Base-by-base conservation (phyloP, 2,329 filamentous ascomycete genomes). In the Phaeoacremonium minimum region DNA sequence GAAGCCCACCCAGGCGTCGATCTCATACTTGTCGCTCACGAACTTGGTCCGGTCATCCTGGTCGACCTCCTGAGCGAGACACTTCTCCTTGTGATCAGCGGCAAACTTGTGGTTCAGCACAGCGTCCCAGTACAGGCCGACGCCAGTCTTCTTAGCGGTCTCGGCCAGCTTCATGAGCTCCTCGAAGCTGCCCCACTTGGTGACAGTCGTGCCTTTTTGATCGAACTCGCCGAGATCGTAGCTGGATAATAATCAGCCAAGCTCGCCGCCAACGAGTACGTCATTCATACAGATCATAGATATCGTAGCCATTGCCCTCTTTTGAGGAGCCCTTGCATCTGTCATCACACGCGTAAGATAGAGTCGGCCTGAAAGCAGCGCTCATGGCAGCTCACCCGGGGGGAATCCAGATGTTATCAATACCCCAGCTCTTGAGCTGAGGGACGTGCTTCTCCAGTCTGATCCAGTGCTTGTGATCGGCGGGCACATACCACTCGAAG, bases 81-180 rank as follows among this genome's bases (percentile, higher is more conserved):
- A 82, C 36, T 71, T 71, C 52, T 87, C 83, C 17, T 71, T 78
- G 35, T 66, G 70, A 52, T 87, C 83, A 13, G 81, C 83, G 4
- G 75, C 82, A n/a, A 83, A 82, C 54, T 84, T 85, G 57, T 87
- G 84, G 50, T 87, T 87, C 19, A 87, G 64, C 2, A 87, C 83
- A 3, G 82, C 80, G 55, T 87, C 84, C 76, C 80, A 87, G 46
- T 84, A 78, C 2, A 86, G 55, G 1, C 76, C 75, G 6, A 87
- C 66, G 0, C 71, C 75, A 28, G 71, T 51, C 16, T 75, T 62
- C 32, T 75, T 70, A 4, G 80, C 79, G 7, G 66, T 61, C 16
- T 64, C 55, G 8, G 67, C 60, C 30, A 87, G 57, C 15, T 67
- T 63, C 4, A 74, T 41, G 6, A 87, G 64, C 41, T 87, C 80